Evolutionary conservation across 139 green algal species (phyloP), one percentile per base, ranked within the genome.

Genomic region (Chlamydomonas applanata): DNA sequence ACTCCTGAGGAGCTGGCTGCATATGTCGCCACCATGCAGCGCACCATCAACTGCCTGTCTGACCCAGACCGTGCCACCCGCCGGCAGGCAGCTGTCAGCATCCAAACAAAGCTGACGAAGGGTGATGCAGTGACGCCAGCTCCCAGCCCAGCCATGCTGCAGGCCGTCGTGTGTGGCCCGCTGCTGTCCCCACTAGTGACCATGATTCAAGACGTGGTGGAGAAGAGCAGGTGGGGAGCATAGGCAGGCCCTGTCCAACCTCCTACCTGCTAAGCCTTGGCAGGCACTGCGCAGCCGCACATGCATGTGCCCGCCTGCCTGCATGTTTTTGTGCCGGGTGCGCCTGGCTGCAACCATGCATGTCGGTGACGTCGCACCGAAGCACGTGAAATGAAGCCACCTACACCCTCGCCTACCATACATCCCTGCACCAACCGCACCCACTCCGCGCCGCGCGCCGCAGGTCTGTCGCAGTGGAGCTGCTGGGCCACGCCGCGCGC

Each of bases 31-130:
- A 63, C 40, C 4, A 76, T 88, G 9, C 91, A 94, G 78, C 81
- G 91, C 1, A 79, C 88, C 33, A 76, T 95, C 63, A 94, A 95
- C 68, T 93, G 91, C 79, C 53, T 95, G 29, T 80, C 79, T n/a
- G 91, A 95, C 53, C 81, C 86, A 27, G 88, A 95, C 71, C 75
- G 89, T 22, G 53, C 13, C 30, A 81, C 76, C 0, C 77, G 90
- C 13, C 72, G 75, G 24, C 66, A 69, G 25, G 85, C 89, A 52
- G 74, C 86, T 3, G 34, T 30, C 27, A 67, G 62, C 1, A 68
- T 90, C 46, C 54, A 79, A 1, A 67, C 36, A 63, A 82, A 84
- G 66, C 76, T 91, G 24, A 40, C 79, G 1, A 20, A 35, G 7
- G 80, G 75, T 0, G 74, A 84, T 36, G 73, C 69, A n/a, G 29